Conservation (phyloP, 495 filamentous ascomycete species). For the Melanomma pulvis-pyrius region DNA sequence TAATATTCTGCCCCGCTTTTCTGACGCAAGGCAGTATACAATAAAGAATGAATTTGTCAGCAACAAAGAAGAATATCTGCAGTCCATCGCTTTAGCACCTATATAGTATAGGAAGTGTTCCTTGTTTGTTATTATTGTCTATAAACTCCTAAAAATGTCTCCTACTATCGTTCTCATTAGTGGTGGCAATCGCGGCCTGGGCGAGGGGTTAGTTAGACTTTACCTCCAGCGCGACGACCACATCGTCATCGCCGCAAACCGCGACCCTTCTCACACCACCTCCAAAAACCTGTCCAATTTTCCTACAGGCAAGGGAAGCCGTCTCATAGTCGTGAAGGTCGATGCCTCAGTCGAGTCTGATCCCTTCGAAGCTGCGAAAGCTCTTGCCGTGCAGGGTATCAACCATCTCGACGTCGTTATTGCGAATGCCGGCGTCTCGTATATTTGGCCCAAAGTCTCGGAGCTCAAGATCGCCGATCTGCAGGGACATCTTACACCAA, state of each 20-base stretch:
- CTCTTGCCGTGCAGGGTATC: constrained; percentile 44
- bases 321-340: constrained; percentile 50
- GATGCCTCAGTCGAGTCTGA: constrained; percentile 45
- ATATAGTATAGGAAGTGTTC: too few relatives aligned
- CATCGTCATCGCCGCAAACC: constrained; percentile 54
- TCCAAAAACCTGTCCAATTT: constrained; percentile 40
- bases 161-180: not conserved
- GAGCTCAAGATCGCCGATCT: constrained; percentile 39
- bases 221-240: constrained; percentile 51
- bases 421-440: constrained; percentile 53
- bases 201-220: constrained; percentile 46
- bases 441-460: constrained; percentile 27
- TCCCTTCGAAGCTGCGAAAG: constrained; percentile 39
- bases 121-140: too few relatives aligned
- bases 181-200: constrained; percentile 24
- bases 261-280: constrained; percentile 43
- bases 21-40: too few relatives aligned
- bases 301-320: constrained; percentile 43
- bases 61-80: too few relatives aligned
- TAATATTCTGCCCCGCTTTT: too few relatives aligned
- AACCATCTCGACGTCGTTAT: constrained; percentile 54
- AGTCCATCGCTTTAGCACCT: too few relatives aligned
- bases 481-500: constrained; percentile 47
- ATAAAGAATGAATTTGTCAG: too few relatives aligned
- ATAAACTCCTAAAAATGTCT: not conserved